These are phyloP conservation scores for Geosmithia putterillii DNA, from an alignment of 2,329 filamentous ascomycete genomes.

Conservation along the genomic window DNA sequence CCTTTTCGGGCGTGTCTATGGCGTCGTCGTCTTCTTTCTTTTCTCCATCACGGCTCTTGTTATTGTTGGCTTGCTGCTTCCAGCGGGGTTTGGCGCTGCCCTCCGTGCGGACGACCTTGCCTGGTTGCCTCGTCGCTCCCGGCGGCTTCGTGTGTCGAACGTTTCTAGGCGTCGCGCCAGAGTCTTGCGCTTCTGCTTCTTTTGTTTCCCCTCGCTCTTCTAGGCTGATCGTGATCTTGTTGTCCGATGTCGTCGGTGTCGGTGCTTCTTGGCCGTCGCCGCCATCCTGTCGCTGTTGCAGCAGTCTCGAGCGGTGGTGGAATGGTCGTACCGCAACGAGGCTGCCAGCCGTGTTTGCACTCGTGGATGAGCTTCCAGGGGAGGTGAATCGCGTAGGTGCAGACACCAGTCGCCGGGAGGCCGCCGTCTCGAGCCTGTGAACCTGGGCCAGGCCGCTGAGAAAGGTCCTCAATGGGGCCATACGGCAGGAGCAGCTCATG, in stretches of 20 bases:
- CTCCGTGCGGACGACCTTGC: neutral
- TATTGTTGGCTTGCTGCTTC: neutral
- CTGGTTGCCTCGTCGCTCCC: neutral
- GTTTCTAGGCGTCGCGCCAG: too few species aligned
- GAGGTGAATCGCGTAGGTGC: neutral
- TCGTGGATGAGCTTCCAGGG: too few species aligned
- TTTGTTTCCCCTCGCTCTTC: too few species aligned
- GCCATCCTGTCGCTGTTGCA: neutral
- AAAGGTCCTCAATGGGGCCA: constrained; percentile 32
- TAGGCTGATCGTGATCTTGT: neutral
- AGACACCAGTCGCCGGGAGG: neutral
- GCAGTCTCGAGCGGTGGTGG: neutral
- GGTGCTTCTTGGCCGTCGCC: neutral
- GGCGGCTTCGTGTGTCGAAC: too few species aligned
- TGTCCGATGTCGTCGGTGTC: neutral
- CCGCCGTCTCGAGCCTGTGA: constrained; percentile 15
- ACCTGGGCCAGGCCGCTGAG: constrained; percentile 30
- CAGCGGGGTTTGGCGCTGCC: neutral
- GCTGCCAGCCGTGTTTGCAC: neutral
- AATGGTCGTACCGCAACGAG: neutral
- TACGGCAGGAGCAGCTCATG: constrained; percentile 38
- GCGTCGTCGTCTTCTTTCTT: neutral
- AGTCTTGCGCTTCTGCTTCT: too few species aligned
- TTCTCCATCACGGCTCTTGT: neutral
- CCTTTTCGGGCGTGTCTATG: neutral